Percentiles rank a stretch among this genome's conserved stretches.
phyloP scores from a whole-genome alignment of 345 rosid species.

The Gossypium australe region DNA sequence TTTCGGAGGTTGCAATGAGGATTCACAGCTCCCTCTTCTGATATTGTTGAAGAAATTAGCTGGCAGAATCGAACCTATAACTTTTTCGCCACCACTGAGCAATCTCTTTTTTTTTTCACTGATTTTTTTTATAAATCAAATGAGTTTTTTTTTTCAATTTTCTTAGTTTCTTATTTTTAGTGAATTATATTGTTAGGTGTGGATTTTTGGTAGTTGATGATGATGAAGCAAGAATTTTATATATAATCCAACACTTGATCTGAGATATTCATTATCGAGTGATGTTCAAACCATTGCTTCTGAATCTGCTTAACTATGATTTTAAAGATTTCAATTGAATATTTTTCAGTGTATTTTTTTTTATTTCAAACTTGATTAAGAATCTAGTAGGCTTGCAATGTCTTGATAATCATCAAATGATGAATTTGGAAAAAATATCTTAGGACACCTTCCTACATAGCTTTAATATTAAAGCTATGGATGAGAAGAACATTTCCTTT shows the following conservation, averaged over 20 bases:
- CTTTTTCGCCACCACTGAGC: conserved; percentile 47
- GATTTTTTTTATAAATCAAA: not conserved
- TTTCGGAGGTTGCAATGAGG: conserved; percentile 42
- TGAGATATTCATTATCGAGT: conserved; percentile 35
- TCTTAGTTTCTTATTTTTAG: not conserved
- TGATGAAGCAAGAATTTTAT: conserved; percentile 34
- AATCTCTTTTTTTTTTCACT: conserved; percentile 10
- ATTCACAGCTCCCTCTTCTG: conserved; percentile 68
- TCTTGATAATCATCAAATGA: conserved; percentile 27
- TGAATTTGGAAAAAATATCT: conserved; percentile 37
- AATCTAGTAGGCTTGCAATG: too few species aligned
- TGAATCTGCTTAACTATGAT: conserved; percentile 32
- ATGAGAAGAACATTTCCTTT: conserved; percentile 49
- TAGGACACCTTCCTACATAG: conserved; percentile 74
- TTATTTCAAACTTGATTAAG: too few species aligned
- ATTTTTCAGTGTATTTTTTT: too few species aligned
- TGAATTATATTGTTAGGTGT: too few species aligned
- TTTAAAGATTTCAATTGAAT: not conserved
- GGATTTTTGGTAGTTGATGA: conserved; percentile 15
- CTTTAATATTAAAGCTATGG: conserved; percentile 29
- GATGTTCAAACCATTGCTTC: conserved; percentile 33
- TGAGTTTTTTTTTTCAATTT: not conserved
- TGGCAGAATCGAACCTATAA: conserved; percentile 70
- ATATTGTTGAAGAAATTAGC: conserved; percentile 45
- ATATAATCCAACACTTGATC: conserved; percentile 69